Evolutionary conservation across 257 asterid species (phyloP).

Genomic region (Solanum dulcamara): DNA sequence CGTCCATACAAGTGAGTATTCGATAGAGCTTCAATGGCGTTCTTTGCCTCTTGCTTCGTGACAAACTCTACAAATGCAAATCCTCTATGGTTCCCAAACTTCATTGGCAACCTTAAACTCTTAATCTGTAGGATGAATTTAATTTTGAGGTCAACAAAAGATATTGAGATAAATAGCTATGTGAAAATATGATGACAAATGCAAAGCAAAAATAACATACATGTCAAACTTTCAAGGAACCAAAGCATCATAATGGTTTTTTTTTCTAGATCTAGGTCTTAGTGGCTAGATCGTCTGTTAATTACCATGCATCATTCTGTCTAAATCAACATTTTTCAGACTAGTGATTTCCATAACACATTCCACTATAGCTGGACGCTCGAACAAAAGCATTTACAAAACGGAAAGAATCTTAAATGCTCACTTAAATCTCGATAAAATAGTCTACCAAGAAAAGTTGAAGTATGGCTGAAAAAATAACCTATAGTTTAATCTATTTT

Average conservation of each 20-base stretch:
- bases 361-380: neutral
- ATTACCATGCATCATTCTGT: neutral
- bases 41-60: constrained; percentile 85
- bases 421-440: neutral
- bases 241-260: neutral
- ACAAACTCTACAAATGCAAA: constrained; percentile 83
- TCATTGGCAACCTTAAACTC: constrained; percentile 72
- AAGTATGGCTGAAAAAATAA: neutral
- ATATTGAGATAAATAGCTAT: neutral
- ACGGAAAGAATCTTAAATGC: neutral
- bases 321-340: neutral
- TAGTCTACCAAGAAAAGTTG: neutral
- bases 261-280: neutral
- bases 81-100: constrained; percentile 77
- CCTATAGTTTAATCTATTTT: neutral
- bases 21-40: constrained; percentile 77
- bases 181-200: neutral
- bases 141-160: neutral
- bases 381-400: neutral
- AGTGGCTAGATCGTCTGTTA: neutral
- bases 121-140: constrained; percentile 46
- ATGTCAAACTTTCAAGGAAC: neutral
- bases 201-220: neutral
- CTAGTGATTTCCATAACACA: neutral
- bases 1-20: constrained; percentile 95